A percentile compares a stretch with the other conserved stretches of the same genome.
Conservation (phyloP, 768 basidiomycete genomes). For the Tylopilus balloui region DNA sequence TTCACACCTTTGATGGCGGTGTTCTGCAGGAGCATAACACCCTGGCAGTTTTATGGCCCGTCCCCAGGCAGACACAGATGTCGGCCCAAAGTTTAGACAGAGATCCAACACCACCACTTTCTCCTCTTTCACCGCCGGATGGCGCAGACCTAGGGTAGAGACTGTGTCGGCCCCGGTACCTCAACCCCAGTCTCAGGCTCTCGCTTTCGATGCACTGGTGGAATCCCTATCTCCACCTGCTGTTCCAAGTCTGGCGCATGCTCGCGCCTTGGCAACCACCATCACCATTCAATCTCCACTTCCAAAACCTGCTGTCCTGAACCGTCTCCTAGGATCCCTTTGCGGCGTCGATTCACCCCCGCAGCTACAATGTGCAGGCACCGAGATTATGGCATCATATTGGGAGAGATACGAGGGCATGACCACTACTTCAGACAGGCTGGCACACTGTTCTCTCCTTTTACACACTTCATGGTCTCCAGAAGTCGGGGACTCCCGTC, state of each 20-base stretch:
- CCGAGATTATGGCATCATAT: slow-evolving; percentile 67
- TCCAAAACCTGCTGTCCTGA: slow-evolving; percentile 49
- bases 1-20: slow-evolving; percentile 2
- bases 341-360: slow-evolving; percentile 52
- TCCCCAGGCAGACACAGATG: slow-evolving; percentile 31
- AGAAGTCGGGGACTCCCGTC: slow-evolving; percentile 70
- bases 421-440: slow-evolving; percentile 52
- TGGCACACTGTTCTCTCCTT: slow-evolving; percentile 64
- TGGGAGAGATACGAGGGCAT: slow-evolving; percentile 53
- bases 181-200: slow-evolving; percentile 24
- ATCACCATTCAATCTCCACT: slow-evolving; percentile 52
- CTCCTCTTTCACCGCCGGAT: slow-evolving; percentile 33
- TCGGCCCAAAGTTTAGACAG: slow-evolving; percentile 31
- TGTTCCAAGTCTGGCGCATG: slow-evolving; percentile 64
- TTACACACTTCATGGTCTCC: slow-evolving; percentile 48
- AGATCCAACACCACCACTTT: slow-evolving; percentile 44
- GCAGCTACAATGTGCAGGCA: slow-evolving; percentile 62
- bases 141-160: slow-evolving; percentile 36
- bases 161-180: slow-evolving; percentile 25
- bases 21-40: slow-evolving; percentile 13
- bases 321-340: slow-evolving; percentile 56
- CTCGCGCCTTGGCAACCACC: slow-evolving; percentile 51
- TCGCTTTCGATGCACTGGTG: slow-evolving; percentile 44
- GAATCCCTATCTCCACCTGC: slow-evolving; percentile 44
- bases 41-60: slow-evolving; percentile 27